Evolutionary conservation across 768 basidiomycete species (phyloP).

Genomic region (Suillus lakei): DNA sequence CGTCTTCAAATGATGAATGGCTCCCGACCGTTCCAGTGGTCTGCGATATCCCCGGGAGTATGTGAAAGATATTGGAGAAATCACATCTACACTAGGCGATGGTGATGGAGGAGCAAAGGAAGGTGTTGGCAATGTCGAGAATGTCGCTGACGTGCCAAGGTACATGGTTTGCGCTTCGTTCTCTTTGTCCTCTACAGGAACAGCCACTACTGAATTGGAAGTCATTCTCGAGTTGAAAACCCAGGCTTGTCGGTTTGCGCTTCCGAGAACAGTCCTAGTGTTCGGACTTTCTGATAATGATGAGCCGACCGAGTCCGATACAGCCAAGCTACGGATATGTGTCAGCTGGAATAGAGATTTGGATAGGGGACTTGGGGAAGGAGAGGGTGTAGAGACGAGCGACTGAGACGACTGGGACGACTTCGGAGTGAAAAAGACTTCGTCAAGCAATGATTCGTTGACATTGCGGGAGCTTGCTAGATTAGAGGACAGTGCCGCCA

Average conservation of each 20-base stretch:
- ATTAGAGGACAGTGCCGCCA: not conserved
- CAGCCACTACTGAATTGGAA: slow-evolving; percentile 13
- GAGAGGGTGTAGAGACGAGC: not conserved
- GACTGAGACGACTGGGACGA: slow-evolving; percentile 5
- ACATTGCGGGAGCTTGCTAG: not conserved
- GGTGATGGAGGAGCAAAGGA: slow-evolving; percentile 35
- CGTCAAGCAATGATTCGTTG: slow-evolving; percentile 9
- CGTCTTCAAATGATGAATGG: slow-evolving; percentile 25
- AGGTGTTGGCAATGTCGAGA: slow-evolving; percentile 31
- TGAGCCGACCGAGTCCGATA: not conserved
- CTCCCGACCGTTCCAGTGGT: slow-evolving; percentile 36
- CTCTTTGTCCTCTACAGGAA: slow-evolving; percentile 17
- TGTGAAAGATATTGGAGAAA: slow-evolving; percentile 25
- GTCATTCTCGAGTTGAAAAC: slow-evolving; percentile 9
- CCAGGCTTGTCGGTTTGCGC: slow-evolving; percentile 5
- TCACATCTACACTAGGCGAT: slow-evolving; percentile 31
- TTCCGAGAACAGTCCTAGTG: slow-evolving; percentile 5
- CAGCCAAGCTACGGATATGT: not conserved
- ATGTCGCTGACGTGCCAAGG: slow-evolving; percentile 27
- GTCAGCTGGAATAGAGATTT: not conserved
- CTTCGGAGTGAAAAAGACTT: slow-evolving; percentile 6
- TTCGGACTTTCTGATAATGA: not conserved
- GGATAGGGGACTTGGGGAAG: slow-evolving; percentile 6
- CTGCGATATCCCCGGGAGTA: slow-evolving; percentile 30
- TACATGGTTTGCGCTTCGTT: slow-evolving; percentile 22